Evolutionary conservation across 2,329 filamentous ascomycete genomes (phyloP).

Genomic region (Colletotrichum sansevieriae): DNA sequence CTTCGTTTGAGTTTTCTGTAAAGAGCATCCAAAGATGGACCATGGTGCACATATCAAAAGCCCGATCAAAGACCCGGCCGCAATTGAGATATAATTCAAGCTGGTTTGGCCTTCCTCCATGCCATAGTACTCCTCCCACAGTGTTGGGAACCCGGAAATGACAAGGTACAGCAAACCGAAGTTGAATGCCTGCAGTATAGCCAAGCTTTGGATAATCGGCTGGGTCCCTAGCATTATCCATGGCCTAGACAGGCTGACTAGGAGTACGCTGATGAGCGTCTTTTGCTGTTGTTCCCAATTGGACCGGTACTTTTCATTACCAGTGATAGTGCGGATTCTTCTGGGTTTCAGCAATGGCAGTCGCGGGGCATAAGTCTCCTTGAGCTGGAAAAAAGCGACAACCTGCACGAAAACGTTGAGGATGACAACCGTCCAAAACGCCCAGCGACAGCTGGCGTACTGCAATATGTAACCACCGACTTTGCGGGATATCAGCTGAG

Average conservation of each 20-base stretch:
- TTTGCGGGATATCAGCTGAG: slow-evolving; percentile 38
- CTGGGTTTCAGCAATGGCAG: slow-evolving; percentile 52
- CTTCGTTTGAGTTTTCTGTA: slow-evolving; percentile 50
- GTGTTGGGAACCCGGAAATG: slow-evolving; percentile 70
- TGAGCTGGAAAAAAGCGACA: slow-evolving; percentile 50
- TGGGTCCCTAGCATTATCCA: slow-evolving; percentile 69
- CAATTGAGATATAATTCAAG: slow-evolving; percentile 74
- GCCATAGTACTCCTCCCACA: slow-evolving; percentile 69
- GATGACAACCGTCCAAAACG: slow-evolving; percentile 59
- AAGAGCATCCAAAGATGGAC: slow-evolving; percentile 57
- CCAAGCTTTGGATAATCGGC: slow-evolving; percentile 69
- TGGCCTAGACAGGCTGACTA: slow-evolving; percentile 63
- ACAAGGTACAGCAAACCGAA: slow-evolving; percentile 75
- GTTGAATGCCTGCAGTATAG: slow-evolving; percentile 68
- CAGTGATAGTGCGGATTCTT: slow-evolving; percentile 50
- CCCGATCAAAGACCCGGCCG: slow-evolving; percentile 71
- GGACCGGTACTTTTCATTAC: slow-evolving; percentile 50
- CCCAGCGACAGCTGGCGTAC: slow-evolving; percentile 58
- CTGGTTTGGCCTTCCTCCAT: slow-evolving; percentile 70
- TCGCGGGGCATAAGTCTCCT: slow-evolving; percentile 54
- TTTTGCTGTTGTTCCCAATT: slow-evolving; percentile 53
- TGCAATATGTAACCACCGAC: slow-evolving; percentile 55
- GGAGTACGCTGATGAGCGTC: slow-evolving; percentile 46
- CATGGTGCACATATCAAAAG: slow-evolving; percentile 61
- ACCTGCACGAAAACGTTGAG: slow-evolving; percentile 55